Evolutionary conservation across 768 basidiomycete species (phyloP), one percentile per base, ranked within the genome.

Genomic region (Gyrodon lividus): DNA sequence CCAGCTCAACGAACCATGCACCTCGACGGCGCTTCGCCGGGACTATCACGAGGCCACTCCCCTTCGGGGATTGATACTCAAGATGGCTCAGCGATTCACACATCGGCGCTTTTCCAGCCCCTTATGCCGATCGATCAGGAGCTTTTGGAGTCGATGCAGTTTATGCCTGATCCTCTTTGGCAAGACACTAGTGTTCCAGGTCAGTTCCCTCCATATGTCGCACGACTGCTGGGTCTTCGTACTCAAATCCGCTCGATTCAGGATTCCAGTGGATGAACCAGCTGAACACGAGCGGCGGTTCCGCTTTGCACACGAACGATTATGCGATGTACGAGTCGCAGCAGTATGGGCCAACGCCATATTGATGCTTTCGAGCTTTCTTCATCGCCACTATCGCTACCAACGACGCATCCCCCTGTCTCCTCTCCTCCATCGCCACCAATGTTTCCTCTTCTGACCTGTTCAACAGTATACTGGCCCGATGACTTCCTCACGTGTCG

Each of bases 131-230:
- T 82, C 58, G 82, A 87, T 58, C 70, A 74, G 16, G 80, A 81
- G 35, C 77, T 86, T 23, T 59, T 86, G 64, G 78, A 84, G 47
- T 81, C 81, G 22, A 77, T 85, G 61, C 81, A 84, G 57, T 76
- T 80, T 26, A 63, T 86, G 59, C 70, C 75, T 14, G 78, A 84
- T 61, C 76, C 79, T 39, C 67, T 70, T 3, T 85, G 82, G 83
- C 77, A 76, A 33, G 80, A 81, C 61, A 75, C 78, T 24, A 68
- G 76, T 2, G 56, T 83, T 34, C 78, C 83, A 60, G 78, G 83
- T 84, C 55, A 58, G 79, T 64, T 5, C 7, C 19, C 20, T 20
- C n/a, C 9, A 16, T 34, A 17, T 13, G 8, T 31, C 14, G 23
- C 3, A n/a, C 3, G n/a, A 35, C 14, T 10, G 5, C 22, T 31